Evolutionary conservation across 2,329 filamentous ascomycete species (phyloP).

Genomic region (Lachnellula occidentalis): DNA sequence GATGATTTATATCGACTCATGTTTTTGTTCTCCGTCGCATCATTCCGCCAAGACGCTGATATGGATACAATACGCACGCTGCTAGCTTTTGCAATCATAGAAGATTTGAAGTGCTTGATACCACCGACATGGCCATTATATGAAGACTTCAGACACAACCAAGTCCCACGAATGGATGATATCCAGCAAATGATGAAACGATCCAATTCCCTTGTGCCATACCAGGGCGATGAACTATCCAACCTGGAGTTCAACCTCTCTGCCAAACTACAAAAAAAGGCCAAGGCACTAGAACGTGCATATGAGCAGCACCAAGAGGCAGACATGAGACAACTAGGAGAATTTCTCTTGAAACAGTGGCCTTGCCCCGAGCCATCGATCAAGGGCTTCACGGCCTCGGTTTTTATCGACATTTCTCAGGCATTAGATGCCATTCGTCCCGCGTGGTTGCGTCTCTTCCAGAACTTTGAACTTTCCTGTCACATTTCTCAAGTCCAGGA

Average conservation of each 20-base stretch:
- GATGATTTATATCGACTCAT: conserved; percentile 35
- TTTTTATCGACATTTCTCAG: conserved; percentile 34
- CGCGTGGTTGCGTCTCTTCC: conserved; percentile 44
- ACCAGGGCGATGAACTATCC: conserved; percentile 23
- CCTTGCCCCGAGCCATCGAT: conserved; percentile 35
- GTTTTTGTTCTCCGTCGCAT: conserved; percentile 42
- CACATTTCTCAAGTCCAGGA: conserved; percentile 41
- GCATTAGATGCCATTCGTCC: conserved; percentile 37
- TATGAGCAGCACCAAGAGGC: conserved; percentile 30
- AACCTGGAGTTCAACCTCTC: conserved; percentile 3
- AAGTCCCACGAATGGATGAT: conserved; percentile 30
- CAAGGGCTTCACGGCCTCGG: conserved; percentile 22
- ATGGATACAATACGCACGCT: conserved; percentile 39
- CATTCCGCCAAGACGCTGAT: conserved; percentile 36
- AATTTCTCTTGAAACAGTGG: conserved; percentile 41
- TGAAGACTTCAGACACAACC: conserved; percentile 32
- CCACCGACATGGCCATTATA: conserved; percentile 35
- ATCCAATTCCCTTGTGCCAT: conserved; percentile 28
- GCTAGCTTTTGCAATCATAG: conserved; percentile 39
- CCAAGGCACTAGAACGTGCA: conserved; percentile 24
- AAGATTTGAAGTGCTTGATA: conserved; percentile 34
- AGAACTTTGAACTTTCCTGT: conserved; percentile 41
- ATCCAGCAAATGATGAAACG: conserved; percentile 32
- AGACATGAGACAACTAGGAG: conserved; percentile 36
- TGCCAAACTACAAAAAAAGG: conserved; percentile 8